A percentile compares a stretch with the other conserved stretches of the same genome.
Conservation (phyloP, 345 rosid genomes). For the Euphorbia lathyris region DNA sequence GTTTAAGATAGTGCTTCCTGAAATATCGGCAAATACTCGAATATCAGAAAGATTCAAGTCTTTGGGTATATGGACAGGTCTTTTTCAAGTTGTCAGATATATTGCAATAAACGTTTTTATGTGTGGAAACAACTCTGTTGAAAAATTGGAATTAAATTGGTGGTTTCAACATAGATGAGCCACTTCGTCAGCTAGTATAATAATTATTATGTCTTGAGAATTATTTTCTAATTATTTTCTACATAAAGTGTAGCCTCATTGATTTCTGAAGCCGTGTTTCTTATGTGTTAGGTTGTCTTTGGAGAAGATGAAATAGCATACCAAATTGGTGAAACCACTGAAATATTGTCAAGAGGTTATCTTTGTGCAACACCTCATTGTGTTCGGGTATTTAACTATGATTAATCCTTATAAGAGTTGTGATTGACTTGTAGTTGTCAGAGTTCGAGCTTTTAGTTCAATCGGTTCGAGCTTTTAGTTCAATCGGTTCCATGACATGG, state of each 20-base stretch:
- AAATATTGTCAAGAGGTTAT: constrained; percentile 68
- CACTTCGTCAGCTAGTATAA: neutral
- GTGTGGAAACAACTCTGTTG: neutral
- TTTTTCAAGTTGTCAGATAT: neutral
- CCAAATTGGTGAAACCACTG: constrained; percentile 93
- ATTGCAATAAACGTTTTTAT: neutral
- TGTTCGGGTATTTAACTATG: constrained; percentile 46
- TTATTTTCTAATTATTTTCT: neutral
- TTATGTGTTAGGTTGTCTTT: constrained; percentile 53
- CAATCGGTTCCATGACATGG: too few relatives aligned
- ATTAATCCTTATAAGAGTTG: too few relatives aligned
- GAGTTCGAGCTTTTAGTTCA: too few relatives aligned
- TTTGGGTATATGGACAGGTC: neutral
- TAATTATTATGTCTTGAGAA: neutral
- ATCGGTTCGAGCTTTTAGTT: too few relatives aligned
- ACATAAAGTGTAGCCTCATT: neutral
- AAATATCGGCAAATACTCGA: neutral
- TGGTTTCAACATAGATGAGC: neutral
- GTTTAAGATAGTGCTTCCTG: neutral
- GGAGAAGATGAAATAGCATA: constrained; percentile 88
- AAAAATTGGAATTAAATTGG: neutral
- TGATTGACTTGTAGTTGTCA: too few relatives aligned
- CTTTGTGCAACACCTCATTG: constrained; percentile 97
- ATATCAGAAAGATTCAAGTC: neutral
- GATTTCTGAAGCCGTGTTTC: constrained; percentile 6